phyloP scores from a whole-genome alignment of 305 asterid genomes.

The Solanum aculeatissimum region DNA sequence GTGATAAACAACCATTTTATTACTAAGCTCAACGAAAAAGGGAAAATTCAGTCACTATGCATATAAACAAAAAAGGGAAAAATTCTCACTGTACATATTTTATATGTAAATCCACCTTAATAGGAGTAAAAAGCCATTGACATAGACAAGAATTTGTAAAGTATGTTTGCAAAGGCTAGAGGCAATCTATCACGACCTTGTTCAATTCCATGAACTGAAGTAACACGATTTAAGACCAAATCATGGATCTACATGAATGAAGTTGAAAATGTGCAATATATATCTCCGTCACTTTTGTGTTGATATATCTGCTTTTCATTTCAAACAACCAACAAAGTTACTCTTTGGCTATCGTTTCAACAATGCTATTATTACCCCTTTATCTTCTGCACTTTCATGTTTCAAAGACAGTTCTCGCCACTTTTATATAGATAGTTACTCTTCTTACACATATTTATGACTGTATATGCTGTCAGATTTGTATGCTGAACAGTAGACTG shows the following conservation, averaged over 20 bases:
- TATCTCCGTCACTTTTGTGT: background rate
- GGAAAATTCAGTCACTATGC: background rate
- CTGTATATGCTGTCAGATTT: slow-evolving; percentile 34
- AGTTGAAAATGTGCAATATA: background rate
- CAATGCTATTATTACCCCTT: background rate
- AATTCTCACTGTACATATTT: background rate
- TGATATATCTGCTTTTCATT: background rate
- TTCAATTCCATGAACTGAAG: background rate
- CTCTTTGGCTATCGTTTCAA: background rate
- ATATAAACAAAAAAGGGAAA: background rate
- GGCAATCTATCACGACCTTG: background rate
- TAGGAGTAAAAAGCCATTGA: background rate
- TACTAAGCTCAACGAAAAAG: background rate
- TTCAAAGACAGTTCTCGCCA: background rate
- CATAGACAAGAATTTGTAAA: background rate
- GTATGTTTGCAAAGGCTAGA: background rate
- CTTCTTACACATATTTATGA: background rate
- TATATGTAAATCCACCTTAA: background rate
- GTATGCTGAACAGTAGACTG: slow-evolving; percentile 61
- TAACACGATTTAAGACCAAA: background rate
- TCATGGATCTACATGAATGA: background rate
- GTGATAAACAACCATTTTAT: background rate
- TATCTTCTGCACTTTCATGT: background rate
- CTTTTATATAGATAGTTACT: background rate
- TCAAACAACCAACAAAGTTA: background rate